A percentile compares a stretch with the other conserved stretches of the same genome.
Conservation (phyloP, 768 basidiomycete genomes). For the Auriscalpium vulgare region DNA sequence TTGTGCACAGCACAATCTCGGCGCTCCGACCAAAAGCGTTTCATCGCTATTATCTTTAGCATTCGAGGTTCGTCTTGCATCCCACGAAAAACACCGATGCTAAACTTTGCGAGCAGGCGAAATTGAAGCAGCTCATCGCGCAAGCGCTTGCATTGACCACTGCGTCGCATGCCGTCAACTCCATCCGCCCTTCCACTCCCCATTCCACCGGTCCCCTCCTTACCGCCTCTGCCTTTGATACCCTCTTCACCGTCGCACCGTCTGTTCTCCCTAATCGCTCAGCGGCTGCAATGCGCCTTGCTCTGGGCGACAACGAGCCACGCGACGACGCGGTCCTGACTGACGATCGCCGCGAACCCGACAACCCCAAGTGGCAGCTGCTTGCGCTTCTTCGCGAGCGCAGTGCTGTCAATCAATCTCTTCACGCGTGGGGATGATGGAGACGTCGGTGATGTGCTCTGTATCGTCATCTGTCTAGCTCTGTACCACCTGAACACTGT, state of each 20-base stretch:
- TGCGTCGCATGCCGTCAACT: constrained; percentile 67
- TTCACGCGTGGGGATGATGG: neutral
- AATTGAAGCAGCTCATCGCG: constrained; percentile 77
- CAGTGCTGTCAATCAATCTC: constrained; percentile 48
- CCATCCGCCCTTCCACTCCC: constrained; percentile 54
- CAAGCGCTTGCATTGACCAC: constrained; percentile 73
- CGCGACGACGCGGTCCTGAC: constrained; percentile 52
- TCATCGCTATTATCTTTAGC: constrained; percentile 68
- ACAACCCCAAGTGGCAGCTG: constrained; percentile 71
- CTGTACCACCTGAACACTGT: no score
- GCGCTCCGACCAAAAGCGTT: constrained; percentile 51
- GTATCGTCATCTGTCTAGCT: neutral
- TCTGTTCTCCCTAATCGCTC: constrained; percentile 73
- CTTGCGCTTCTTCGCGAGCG: constrained; percentile 67
- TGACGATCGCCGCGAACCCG: constrained; percentile 45
- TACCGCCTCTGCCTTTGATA: constrained; percentile 64
- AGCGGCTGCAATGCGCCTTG: constrained; percentile 67
- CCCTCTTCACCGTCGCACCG: constrained; percentile 69
- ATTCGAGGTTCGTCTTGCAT: constrained; percentile 47
- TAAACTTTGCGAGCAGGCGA: constrained; percentile 40
- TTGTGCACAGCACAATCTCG: constrained; percentile 68
- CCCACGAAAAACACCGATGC: neutral
- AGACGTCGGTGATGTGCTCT: neutral
- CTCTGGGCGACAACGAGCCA: constrained; percentile 46
- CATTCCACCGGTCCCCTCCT: constrained; percentile 36